Conservation (phyloP, 805 yeast genomes). For the Yamadazyma kitorensis region DNA sequence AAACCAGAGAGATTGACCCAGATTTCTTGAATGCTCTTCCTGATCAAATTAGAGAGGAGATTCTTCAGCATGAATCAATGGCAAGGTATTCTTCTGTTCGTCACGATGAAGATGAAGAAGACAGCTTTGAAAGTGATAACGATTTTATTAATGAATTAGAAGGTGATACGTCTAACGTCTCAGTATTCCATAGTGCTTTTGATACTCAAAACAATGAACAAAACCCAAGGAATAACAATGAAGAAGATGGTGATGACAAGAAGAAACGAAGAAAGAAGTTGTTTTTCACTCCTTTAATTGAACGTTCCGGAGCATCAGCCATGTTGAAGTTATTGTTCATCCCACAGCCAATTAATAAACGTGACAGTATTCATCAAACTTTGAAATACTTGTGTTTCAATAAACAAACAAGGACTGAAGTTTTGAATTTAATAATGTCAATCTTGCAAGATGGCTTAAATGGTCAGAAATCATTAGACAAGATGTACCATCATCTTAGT, state of each 20-base stretch:
- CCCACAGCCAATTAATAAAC: constrained; percentile 61
- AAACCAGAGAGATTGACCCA: constrained; percentile 68
- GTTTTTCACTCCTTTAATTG: constrained; percentile 63
- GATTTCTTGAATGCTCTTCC: constrained; percentile 82
- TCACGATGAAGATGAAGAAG: constrained; percentile 21
- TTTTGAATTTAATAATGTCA: constrained; percentile 63
- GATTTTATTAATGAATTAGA: constrained; percentile 15
- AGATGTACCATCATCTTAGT: constrained; percentile 53
- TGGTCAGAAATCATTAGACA: constrained; percentile 60
- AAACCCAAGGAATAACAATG: constrained; percentile 4
- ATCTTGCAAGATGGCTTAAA: constrained; percentile 73
- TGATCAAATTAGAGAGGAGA: constrained; percentile 59
- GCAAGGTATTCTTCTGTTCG: constrained; percentile 31
- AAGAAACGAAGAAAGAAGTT: constrained; percentile 13
- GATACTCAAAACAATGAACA: constrained; percentile 1
- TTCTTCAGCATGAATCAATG: constrained; percentile 54
- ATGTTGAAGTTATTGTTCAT: constrained; percentile 67
- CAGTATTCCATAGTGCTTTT: constrained; percentile 7
- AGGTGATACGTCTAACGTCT: background rate
- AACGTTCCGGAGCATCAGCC: constrained; percentile 72
- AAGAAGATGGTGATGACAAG: constrained; percentile 15
- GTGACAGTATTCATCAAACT: constrained; percentile 64
- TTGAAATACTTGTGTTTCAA: constrained; percentile 67
- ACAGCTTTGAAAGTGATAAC: constrained; percentile 19
- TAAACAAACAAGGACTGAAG: constrained; percentile 75